Percentiles rank a stretch among this genome's conserved stretches.
These are phyloP conservation scores for Camelina neglecta DNA, from an alignment of 345 rosid genomes.

Conservation along the genomic window DNA sequence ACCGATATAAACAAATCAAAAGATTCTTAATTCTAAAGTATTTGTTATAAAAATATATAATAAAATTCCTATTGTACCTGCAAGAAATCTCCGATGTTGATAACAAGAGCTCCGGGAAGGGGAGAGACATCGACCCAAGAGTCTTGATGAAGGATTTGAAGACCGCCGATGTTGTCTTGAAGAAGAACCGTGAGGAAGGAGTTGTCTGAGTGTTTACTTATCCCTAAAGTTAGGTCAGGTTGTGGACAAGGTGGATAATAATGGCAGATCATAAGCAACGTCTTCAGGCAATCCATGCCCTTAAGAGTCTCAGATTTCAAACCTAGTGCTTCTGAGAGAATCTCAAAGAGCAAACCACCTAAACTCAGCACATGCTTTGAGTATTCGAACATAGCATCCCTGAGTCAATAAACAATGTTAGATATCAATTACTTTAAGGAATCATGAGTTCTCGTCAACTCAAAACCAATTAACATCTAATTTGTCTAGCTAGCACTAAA, in stretches of 20 bases:
- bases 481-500: no score
- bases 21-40: neutral
- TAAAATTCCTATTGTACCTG: conserved; percentile 6
- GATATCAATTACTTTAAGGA: no score
- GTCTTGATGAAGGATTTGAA: conserved; percentile 43
- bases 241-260: conserved; percentile 53
- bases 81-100: conserved; percentile 24
- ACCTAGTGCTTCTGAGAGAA: no score
- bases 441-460: no score
- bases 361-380: no score
- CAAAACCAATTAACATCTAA: no score
- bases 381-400: no score
- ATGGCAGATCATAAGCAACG: conserved; percentile 37
- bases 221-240: conserved; percentile 51
- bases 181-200: conserved; percentile 44
- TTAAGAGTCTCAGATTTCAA: no score
- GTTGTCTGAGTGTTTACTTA: conserved; percentile 37
- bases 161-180: conserved; percentile 54
- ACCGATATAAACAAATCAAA: neutral
- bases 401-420: no score
- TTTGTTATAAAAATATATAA: conserved; percentile 11
- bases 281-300: no score
- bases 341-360: no score
- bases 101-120: conserved; percentile 2
- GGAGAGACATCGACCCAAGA: conserved; percentile 22